Evolutionary conservation across 371 early-diverging fungal species (phyloP), one percentile per base, ranked within the genome.

Genomic region (Mortierella sp.): DNA sequence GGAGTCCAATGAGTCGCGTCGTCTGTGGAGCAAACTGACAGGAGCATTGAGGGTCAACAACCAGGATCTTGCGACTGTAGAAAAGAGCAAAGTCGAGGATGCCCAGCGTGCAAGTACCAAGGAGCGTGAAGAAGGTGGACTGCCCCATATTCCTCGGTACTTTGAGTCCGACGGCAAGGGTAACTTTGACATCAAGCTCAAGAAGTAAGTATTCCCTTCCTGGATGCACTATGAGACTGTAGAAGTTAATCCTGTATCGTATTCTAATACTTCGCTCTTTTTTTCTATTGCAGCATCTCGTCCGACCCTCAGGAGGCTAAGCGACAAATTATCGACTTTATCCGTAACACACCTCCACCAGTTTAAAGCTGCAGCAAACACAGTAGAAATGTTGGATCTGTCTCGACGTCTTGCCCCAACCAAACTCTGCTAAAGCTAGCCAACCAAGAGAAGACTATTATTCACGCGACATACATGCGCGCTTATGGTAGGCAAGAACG

Each of bases 31-130:
- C 70, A 91, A 95, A 55, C 94, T 97, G 28, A 96, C 98, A 31
- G 90, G 88, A n/a, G 97, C 95, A 2, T 87, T 98, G 44, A 86
- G 81, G 38, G 88, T 89, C 16, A 90, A 91, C 83, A 92, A 97
- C 82, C 88, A 97, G 87, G 94, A 95, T 57, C 81, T 89, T 34
- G 98, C 98, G 0, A 97, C 98, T 5, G 84, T 79, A 7, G 96
- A 97, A 85, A 98, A 98, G 84, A 90, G 91, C 1, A 88, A 86
- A 7, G 95, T 98, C 74, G 98, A 98, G 88, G 95, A 97, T 76
- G 90, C 90, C 45, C 98, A 98, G 88, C 93, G 98, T 19, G 86
- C 89, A 44, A 89, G 91, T 31, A 88, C 93, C 21, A 95, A 93
- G 82, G 87, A 84, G 21, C 91, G 97, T 10, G 95, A 93, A 42